phyloP scores from a whole-genome alignment of 108 stramenopile genomes.

The Cyclotella sp. region DNA sequence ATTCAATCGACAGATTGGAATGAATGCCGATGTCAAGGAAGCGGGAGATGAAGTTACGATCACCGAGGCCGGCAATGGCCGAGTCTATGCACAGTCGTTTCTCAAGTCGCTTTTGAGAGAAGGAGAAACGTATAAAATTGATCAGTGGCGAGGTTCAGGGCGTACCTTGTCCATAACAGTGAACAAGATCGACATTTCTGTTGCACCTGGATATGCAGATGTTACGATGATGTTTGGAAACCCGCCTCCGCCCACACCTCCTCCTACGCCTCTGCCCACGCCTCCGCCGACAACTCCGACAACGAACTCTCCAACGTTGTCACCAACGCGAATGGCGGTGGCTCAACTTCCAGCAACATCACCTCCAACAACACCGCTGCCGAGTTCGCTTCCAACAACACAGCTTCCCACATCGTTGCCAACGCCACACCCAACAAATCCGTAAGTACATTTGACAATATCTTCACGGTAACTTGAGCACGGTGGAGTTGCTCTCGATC shows the following conservation, averaged over 20 bases:
- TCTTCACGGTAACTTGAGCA: neutral
- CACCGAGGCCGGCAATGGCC: slow-evolving; percentile 24
- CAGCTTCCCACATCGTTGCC: neutral
- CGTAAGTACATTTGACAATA: neutral
- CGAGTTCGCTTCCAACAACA: neutral
- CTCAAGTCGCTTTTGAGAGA: slow-evolving; percentile 1
- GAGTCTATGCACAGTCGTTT: slow-evolving; percentile 21
- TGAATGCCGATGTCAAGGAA: slow-evolving; percentile 15
- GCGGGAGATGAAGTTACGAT: slow-evolving; percentile 24
- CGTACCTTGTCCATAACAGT: neutral
- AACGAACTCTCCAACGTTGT: neutral
- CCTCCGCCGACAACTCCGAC: neutral
- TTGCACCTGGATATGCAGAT: slow-evolving; percentile 28
- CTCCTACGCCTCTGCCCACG: neutral
- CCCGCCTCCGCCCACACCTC: neutral
- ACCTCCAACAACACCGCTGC: neutral
- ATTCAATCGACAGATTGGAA: slow-evolving; percentile 27
- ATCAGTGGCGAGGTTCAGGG: slow-evolving; percentile 11
- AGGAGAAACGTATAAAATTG: slow-evolving; percentile 2
- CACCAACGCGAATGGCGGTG: neutral
- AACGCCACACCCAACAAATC: neutral
- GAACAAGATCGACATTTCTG: slow-evolving; percentile 16
- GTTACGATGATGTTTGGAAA: slow-evolving; percentile 12
- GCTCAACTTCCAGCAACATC: neutral
- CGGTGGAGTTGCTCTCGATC: neutral